A percentile compares a stretch with the other conserved stretches of the same genome.
These are phyloP conservation scores for Claviceps arundinis DNA, from an alignment of 2,329 filamentous ascomycete genomes.

Conservation along the genomic window DNA sequence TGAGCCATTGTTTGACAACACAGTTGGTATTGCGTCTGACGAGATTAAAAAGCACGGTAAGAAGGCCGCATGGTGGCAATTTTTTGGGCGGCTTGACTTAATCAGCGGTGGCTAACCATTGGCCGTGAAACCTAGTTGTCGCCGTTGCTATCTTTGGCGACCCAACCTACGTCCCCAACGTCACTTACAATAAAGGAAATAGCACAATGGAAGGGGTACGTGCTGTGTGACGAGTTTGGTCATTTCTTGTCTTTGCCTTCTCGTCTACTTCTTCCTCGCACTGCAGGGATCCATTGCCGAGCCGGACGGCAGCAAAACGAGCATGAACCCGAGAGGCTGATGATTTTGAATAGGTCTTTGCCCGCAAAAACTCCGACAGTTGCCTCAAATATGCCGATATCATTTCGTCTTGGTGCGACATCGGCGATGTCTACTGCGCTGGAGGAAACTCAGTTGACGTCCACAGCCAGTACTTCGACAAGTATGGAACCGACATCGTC, in stretches of 20 bases:
- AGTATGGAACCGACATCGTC: constrained; percentile 21
- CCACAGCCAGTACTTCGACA: constrained; percentile 23
- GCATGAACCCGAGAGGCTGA: neutral
- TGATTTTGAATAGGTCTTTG: constrained; percentile 19
- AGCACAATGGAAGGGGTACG: constrained; percentile 25
- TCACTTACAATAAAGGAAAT: constrained; percentile 24
- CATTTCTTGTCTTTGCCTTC: neutral
- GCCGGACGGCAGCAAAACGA: neutral
- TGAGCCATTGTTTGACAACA: constrained; percentile 15
- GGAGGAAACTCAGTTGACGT: constrained; percentile 15
- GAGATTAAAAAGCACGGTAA: constrained; percentile 22
- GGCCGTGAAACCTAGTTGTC: constrained; percentile 18
- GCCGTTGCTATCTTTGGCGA: constrained; percentile 28
- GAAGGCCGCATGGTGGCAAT: neutral
- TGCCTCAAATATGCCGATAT: constrained; percentile 24
- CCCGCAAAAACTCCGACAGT: constrained; percentile 19
- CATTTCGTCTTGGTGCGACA: constrained; percentile 28
- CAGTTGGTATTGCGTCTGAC: constrained; percentile 13
- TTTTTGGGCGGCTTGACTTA: neutral
- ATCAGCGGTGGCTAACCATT: neutral
- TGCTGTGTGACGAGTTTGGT: neutral
- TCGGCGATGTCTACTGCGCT: constrained; percentile 28
- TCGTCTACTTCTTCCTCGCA: neutral
- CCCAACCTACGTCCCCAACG: constrained; percentile 24
- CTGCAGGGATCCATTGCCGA: no score